phyloP scores from a whole-genome alignment of 768 basidiomycete species.

The Phylloporus arenicola region DNA sequence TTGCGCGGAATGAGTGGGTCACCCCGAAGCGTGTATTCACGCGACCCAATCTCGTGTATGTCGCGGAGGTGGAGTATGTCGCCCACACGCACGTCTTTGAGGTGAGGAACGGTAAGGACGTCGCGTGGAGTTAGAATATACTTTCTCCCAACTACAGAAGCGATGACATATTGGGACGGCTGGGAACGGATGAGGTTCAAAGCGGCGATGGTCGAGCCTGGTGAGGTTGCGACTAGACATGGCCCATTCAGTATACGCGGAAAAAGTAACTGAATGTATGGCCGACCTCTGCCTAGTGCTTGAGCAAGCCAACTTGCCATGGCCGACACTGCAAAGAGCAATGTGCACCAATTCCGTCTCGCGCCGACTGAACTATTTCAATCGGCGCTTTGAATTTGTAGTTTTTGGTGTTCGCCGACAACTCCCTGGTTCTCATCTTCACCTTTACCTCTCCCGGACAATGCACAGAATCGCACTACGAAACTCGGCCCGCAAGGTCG shows the following conservation, averaged over 20 bases:
- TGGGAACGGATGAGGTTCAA: constrained; percentile 83
- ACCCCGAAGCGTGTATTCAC: constrained; percentile 88
- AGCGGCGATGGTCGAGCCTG: constrained; percentile 51
- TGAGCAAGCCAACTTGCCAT: constrained; percentile 27
- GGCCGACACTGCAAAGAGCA: constrained; percentile 3
- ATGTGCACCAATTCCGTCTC: constrained; percentile 1
- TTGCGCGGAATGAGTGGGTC: constrained; percentile 62
- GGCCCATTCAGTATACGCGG: constrained; percentile 2
- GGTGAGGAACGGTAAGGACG: constrained; percentile 86
- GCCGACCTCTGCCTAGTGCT: constrained; percentile 20
- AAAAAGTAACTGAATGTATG: not conserved
- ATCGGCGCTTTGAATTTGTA: constrained; percentile 27
- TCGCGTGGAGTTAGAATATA: constrained; percentile 90
- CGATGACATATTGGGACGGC: constrained; percentile 88
- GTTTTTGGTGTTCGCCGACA: constrained; percentile 32
- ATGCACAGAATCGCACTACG: constrained; percentile 85
- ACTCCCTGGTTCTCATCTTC: constrained; percentile 39
- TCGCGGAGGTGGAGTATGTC: constrained; percentile 77
- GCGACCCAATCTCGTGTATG: constrained; percentile 91
- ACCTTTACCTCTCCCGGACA: constrained; percentile 42
- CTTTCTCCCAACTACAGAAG: constrained; percentile 78
- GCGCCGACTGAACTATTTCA: constrained; percentile 16
- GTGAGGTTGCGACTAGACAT: constrained; percentile 19
- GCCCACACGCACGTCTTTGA: constrained; percentile 82
- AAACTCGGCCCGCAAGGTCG: constrained; percentile 76